Percentiles rank a stretch among this genome's conserved stretches.
phyloP scores from a whole-genome alignment of 257 asterid genomes.

The Cinchona pubescens region DNA sequence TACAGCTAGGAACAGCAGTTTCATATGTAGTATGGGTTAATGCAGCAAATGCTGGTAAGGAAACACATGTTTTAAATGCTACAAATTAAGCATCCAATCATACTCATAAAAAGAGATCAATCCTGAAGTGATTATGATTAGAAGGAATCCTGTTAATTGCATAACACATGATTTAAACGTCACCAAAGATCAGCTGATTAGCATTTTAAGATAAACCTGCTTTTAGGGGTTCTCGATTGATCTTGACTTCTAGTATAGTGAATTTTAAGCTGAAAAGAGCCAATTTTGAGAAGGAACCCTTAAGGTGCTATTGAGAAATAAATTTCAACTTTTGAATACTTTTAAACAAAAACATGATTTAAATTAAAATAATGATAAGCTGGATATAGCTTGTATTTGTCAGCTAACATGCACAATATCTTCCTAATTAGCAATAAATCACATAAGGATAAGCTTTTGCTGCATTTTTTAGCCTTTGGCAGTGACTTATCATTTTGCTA shows the following conservation, averaged over 20 bases:
- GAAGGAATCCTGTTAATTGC: background rate
- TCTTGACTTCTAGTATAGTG: background rate
- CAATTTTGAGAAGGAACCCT: background rate
- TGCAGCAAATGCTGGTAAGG: background rate
- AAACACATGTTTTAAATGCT: background rate
- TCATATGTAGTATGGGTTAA: background rate
- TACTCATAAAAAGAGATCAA: background rate
- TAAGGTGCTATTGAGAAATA: background rate
- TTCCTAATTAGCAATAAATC: background rate
- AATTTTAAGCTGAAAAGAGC: too few relatives aligned
- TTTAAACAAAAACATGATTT: background rate
- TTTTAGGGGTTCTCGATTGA: background rate
- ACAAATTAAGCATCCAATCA: background rate
- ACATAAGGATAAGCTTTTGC: background rate
- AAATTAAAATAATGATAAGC: background rate
- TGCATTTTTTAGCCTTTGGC: background rate
- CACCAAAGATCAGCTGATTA: background rate
- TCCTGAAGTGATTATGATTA: background rate
- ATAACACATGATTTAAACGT: background rate
- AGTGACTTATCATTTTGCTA: background rate
- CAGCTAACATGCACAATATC: background rate
- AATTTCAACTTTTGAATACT: background rate
- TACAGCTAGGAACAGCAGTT: background rate
- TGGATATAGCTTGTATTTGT: background rate
- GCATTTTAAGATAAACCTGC: too few relatives aligned